These are phyloP conservation scores for Trametes meyenii DNA, from an alignment of 768 basidiomycete species.

Conservation along the genomic window DNA sequence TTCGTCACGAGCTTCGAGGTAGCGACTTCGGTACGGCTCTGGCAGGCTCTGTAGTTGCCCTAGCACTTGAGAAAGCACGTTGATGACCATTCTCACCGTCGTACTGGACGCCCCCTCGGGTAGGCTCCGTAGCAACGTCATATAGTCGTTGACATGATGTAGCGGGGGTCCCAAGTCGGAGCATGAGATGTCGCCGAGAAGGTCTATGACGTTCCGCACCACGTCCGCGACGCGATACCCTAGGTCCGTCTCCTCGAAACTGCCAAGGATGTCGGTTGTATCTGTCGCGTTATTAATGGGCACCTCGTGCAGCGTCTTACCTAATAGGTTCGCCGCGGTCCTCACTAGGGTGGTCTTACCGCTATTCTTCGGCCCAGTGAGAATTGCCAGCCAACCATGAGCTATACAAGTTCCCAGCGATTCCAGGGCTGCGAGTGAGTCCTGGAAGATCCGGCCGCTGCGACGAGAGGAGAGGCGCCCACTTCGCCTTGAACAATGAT, in stretches of 20 bases:
- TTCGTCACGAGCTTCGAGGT: conserved; percentile 25
- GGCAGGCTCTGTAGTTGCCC: conserved; percentile 28
- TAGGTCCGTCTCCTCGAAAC: conserved; percentile 88
- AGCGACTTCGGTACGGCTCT: conserved; percentile 11
- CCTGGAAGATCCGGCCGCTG: conserved; percentile 57
- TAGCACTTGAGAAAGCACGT: conserved; percentile 27
- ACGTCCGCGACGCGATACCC: conserved; percentile 42
- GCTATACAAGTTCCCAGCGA: conserved; percentile 73
- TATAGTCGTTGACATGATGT: background rate
- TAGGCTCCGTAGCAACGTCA: conserved; percentile 2
- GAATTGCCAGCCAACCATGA: conserved; percentile 85
- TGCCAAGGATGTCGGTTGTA: conserved; percentile 90
- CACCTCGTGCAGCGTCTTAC: conserved; percentile 70
- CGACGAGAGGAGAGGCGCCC: conserved; percentile 39
- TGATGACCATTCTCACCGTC: background rate
- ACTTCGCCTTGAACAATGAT: conserved; percentile 46
- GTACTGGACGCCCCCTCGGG: conserved; percentile 8
- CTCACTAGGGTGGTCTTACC: conserved; percentile 84
- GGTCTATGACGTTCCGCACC: conserved; percentile 43
- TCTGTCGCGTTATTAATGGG: conserved; percentile 86
- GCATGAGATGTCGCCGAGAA: conserved; percentile 19
- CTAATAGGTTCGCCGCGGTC: conserved; percentile 68
- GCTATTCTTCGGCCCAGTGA: conserved; percentile 70
- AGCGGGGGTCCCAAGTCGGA: conserved; percentile 12
- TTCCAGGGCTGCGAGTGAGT: conserved; percentile 68